phyloP scores from a whole-genome alignment of 352 stramenopile species.

The Phytophthora pistaciae region DNA sequence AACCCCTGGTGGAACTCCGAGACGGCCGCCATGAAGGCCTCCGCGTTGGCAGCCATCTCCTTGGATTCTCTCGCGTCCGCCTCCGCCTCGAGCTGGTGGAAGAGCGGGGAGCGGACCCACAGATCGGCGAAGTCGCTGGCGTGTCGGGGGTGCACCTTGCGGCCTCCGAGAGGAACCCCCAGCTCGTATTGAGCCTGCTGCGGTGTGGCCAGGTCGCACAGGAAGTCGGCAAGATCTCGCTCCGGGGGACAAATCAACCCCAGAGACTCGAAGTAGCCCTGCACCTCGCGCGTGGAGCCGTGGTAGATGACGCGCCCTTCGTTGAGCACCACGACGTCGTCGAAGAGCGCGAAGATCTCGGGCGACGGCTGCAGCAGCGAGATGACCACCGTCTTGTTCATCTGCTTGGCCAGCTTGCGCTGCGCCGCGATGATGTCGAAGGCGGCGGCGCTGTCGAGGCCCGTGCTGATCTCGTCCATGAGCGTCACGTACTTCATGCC shows the following conservation, averaged over 20 bases:
- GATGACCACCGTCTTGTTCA: slow-evolving; percentile 4
- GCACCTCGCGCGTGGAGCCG: background rate
- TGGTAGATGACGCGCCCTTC: slow-evolving; percentile 7
- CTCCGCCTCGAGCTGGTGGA: background rate
- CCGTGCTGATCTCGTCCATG: slow-evolving; percentile 12
- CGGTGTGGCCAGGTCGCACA: slow-evolving; percentile 6
- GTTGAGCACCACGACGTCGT: slow-evolving; percentile 8
- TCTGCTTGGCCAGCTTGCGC: background rate
- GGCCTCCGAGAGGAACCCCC: too few species aligned
- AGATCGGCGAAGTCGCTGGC: slow-evolving; percentile 8
- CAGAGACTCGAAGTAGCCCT: slow-evolving; percentile 9
- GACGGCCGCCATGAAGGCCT: slow-evolving; percentile 5
- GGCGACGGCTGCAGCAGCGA: slow-evolving; percentile 14
- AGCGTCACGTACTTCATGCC: slow-evolving; percentile 64
- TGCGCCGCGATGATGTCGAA: slow-evolving; percentile 12
- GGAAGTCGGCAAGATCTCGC: slow-evolving; percentile 4
- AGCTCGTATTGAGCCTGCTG: slow-evolving; percentile 7
- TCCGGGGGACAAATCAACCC: background rate
- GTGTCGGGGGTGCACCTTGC: background rate
- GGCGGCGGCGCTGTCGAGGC: slow-evolving; percentile 7
- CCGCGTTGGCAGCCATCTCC: background rate
- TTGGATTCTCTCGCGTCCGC: background rate
- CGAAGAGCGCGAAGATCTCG: slow-evolving; percentile 12
- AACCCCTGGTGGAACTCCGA: slow-evolving; percentile 25
- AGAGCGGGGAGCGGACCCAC: background rate